These are phyloP conservation scores for Viola odorata DNA, from an alignment of 345 rosid genomes.

Conservation along the genomic window DNA sequence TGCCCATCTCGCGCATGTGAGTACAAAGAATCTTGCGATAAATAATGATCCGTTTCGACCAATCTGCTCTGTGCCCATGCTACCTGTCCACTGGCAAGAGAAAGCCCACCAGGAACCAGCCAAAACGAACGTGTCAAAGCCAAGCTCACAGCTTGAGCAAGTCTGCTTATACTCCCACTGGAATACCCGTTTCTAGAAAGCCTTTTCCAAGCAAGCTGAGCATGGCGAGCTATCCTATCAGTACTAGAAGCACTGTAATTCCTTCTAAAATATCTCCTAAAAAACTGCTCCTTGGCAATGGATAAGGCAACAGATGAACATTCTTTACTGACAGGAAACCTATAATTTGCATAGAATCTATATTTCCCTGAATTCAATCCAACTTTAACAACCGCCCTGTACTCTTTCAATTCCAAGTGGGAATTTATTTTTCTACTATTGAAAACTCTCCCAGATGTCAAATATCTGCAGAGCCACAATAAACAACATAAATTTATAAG, in stretches of 20 bases:
- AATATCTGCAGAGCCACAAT: conserved; percentile 43
- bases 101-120: conserved; percentile 58
- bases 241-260: conserved; percentile 41
- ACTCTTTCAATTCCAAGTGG: conserved; percentile 25
- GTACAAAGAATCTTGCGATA: conserved; percentile 46
- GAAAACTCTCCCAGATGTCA: conserved; percentile 36
- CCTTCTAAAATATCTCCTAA: conserved; percentile 23
- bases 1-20: conserved; percentile 55
- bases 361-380: conserved; percentile 36
- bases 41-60: conserved; percentile 38
- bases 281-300: conserved; percentile 28
- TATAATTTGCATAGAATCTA: conserved; percentile 29
- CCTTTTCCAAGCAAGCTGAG: conserved; percentile 59
- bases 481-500: neutral
- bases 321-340: conserved; percentile 24
- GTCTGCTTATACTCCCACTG: conserved; percentile 29
- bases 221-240: conserved; percentile 36
- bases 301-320: conserved; percentile 17
- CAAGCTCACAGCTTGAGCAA: conserved; percentile 74
- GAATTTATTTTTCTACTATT: conserved; percentile 27
- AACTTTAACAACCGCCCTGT: conserved; percentile 33
- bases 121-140: conserved; percentile 66
- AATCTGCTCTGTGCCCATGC: conserved; percentile 54
- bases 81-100: conserved; percentile 45
- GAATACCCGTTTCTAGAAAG: conserved; percentile 37